A percentile compares a stretch with the other conserved stretches of the same genome.
These are phyloP conservation scores for Colletotrichum acutatum DNA, from an alignment of 2,329 filamentous ascomycete species.

Conservation along the genomic window DNA sequence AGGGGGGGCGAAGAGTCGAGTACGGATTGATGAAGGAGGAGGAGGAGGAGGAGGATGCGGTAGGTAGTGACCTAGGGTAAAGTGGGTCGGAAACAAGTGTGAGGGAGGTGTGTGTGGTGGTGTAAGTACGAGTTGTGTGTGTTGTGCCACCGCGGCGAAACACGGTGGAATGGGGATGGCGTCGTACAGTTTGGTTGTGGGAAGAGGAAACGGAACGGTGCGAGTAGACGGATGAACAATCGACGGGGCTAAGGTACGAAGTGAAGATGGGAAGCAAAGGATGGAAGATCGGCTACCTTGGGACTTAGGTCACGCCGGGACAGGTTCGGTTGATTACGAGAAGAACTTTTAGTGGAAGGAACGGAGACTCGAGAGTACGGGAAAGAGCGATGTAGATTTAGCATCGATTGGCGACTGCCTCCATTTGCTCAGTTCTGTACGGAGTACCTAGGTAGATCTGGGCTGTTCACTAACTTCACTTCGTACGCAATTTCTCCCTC, in stretches of 20 bases:
- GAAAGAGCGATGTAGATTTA: conserved; percentile 7
- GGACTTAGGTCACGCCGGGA: neutral
- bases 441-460: too few relatives aligned
- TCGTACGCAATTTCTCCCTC: too few relatives aligned
- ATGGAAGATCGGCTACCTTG: neutral
- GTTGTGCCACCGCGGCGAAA: conserved; percentile 29
- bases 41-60: neutral
- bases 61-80: neutral
- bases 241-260: neutral
- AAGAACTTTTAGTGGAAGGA: neutral
- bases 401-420: too few relatives aligned
- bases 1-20: neutral
- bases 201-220: neutral
- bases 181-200: conserved; percentile 19
- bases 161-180: conserved; percentile 25
- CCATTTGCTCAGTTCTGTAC: too few relatives aligned
- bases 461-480: too few relatives aligned
- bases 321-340: neutral
- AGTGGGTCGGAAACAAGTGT: neutral
- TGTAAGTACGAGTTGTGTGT: neutral
- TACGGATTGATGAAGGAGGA: neutral
- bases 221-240: neutral
- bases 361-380: neutral
- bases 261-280: neutral
- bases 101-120: neutral